phyloP scores from a whole-genome alignment of 176 grass and related monocot species.

The Bothriochloa decipiens region DNA sequence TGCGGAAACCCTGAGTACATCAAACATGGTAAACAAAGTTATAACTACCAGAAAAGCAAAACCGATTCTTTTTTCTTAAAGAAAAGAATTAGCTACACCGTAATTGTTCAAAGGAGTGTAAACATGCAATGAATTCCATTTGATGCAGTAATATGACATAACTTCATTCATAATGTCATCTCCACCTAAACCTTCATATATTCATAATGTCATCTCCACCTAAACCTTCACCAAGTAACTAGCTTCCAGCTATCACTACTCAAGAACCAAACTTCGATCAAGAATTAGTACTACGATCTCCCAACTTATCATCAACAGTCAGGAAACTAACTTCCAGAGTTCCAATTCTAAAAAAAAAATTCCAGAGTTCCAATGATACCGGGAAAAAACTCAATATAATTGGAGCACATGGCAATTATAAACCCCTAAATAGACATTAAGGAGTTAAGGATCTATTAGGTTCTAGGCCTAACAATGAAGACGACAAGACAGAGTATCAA shows the following conservation, averaged over 20 bases:
- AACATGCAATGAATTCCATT: not conserved
- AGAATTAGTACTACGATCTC: not conserved
- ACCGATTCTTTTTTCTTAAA: not conserved
- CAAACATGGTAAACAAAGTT: slow-evolving; percentile 33
- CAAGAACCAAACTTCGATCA: slow-evolving; percentile 16
- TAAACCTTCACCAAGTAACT: not conserved
- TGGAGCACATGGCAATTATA: not conserved
- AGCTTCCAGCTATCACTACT: not conserved
- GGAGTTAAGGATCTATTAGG: not conserved
- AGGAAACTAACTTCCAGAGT: not conserved
- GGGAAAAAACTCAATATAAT: not conserved
- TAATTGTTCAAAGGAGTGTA: not conserved
- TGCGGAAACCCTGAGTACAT: slow-evolving; percentile 77
- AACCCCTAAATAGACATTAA: not conserved
- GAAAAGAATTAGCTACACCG: slow-evolving; percentile 9
- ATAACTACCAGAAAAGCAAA: not conserved
- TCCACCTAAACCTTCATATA: not conserved
- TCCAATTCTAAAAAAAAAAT: no score
- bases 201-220: not conserved
- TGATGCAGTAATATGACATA: not conserved
- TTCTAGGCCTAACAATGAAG: slow-evolving; percentile 4
- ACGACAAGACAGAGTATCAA: not conserved
- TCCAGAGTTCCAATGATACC: not conserved
- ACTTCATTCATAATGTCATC: not conserved
- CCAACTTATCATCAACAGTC: slow-evolving; percentile 7